phyloP scores from a whole-genome alignment of 106 monocot genomes.

The Posidonia australis region DNA sequence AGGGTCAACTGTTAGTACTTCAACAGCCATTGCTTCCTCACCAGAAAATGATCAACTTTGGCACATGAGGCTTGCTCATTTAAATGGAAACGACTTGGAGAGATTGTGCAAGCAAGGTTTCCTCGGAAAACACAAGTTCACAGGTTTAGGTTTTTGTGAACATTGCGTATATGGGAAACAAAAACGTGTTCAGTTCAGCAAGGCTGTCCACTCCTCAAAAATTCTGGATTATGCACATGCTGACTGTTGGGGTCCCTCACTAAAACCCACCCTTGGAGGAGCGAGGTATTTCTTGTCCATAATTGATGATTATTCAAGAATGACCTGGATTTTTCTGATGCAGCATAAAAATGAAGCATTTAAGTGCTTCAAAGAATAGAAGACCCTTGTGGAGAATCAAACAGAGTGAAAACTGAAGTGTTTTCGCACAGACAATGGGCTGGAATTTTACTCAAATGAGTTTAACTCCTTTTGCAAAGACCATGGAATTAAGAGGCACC shows the following conservation, averaged over 20 bases:
- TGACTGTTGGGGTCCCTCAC: constrained; percentile 1
- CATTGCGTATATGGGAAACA: constrained; percentile 15
- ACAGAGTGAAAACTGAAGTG: background rate
- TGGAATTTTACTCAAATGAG: background rate
- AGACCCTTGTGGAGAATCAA: background rate
- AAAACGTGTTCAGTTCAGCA: constrained; percentile 4
- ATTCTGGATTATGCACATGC: background rate
- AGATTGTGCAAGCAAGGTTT: background rate
- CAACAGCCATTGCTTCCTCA: background rate
- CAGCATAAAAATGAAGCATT: background rate
- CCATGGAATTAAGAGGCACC: background rate
- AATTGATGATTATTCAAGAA: background rate
- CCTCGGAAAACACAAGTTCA: background rate
- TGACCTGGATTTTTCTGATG: background rate
- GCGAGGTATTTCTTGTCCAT: background rate
- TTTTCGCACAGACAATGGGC: background rate
- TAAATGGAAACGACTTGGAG: constrained; percentile 3
- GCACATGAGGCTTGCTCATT: constrained; percentile 6
- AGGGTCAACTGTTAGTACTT: background rate
- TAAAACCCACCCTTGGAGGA: background rate
- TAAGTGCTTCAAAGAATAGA: background rate
- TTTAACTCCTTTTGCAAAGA: constrained; percentile 1
- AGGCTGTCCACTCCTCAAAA: background rate
- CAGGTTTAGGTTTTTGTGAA: constrained; percentile 8
- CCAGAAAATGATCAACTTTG: background rate